Base-by-base conservation (phyloP, 441 rosid genomes). In the Flueggea neowawraea region DNA sequence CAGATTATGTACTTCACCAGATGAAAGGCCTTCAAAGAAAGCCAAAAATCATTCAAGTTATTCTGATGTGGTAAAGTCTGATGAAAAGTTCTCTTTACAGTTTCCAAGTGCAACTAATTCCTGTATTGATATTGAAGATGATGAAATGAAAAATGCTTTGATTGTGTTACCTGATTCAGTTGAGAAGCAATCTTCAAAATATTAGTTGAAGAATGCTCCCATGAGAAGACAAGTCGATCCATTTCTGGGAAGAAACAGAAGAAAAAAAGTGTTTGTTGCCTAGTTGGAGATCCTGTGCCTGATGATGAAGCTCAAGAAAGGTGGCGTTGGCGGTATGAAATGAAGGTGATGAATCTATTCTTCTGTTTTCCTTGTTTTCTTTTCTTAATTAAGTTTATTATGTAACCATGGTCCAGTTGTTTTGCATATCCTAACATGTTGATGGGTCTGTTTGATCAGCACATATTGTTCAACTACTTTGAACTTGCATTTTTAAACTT, bases 301-400 rank as follows among this genome's bases (percentile, higher is more conserved):
- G 63, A 67, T 32, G 90, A 84, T 50, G 94, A 85, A 72, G 98
- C 97, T 57, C 81, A 74, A 69, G 80, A 80, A 73, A 84, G 81
- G 72, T 94, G 97, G 96, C 67, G 64, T 50, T 94, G 98, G 98
- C 92, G 98, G 39, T 90, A 94, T 61, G 88, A 87, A 52, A 68
- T 85, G 73, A 87, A 90, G 98, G 98, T 94, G 72, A 61, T 58
- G 49, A 49, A 45, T 49, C 43, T 32, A 41, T 32, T 57, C 22
- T 66, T 44, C 58, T 71, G 31, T 62, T 50, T 60, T 32, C 31
- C 56, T 48, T 16, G 9, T 57, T 17, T 58, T 41, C 31, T 16
- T 12, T 16, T 43, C 17, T 17, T 0, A 12, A 43, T 41, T 55
- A 16, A 52, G 31, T 16, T 56, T 32, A 49, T 39, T 11, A 36